These are phyloP conservation scores for Trichosporon asahii DNA, from an alignment of 1,284 basidiomycete genomes.

Conservation along the genomic window DNA sequence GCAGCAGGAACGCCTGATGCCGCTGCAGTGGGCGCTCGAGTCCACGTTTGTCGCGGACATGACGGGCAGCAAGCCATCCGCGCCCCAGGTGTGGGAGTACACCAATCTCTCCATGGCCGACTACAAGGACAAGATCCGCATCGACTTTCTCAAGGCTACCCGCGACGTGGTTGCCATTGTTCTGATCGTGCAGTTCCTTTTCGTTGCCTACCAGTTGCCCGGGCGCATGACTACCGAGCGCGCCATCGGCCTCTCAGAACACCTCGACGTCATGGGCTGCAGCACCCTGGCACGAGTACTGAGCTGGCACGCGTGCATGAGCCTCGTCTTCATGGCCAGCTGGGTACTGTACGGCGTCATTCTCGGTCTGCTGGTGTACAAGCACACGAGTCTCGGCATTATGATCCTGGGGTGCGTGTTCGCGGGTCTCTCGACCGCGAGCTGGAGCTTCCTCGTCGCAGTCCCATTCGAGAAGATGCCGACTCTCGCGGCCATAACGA, in stretches of 20 bases:
- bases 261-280: conserved; percentile 71
- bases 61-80: conserved; percentile 56
- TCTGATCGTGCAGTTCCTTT: conserved; percentile 64
- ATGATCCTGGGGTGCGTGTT: conserved; percentile 65
- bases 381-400: conserved; percentile 60
- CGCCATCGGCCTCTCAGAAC: conserved; percentile 60
- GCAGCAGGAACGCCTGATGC: conserved; percentile 61
- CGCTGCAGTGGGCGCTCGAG: conserved; percentile 74
- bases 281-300: conserved; percentile 63
- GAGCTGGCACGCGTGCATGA: conserved; percentile 64
- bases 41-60: conserved; percentile 66
- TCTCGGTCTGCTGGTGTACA: conserved; percentile 66
- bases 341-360: conserved; percentile 64
- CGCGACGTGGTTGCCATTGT: conserved; percentile 63
- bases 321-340: conserved; percentile 60
- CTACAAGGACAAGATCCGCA: conserved; percentile 57
- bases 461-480: conserved; percentile 32
- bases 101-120: conserved; percentile 64
- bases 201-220: conserved; percentile 70
- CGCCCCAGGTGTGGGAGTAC: conserved; percentile 68
- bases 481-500: conserved; percentile 30
- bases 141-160: conserved; percentile 62
- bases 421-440: conserved; percentile 54
- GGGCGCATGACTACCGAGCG: conserved; percentile 64
- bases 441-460: conserved; percentile 36